phyloP scores from a whole-genome alignment of 768 basidiomycete genomes.

The Sutorius australiensis region DNA sequence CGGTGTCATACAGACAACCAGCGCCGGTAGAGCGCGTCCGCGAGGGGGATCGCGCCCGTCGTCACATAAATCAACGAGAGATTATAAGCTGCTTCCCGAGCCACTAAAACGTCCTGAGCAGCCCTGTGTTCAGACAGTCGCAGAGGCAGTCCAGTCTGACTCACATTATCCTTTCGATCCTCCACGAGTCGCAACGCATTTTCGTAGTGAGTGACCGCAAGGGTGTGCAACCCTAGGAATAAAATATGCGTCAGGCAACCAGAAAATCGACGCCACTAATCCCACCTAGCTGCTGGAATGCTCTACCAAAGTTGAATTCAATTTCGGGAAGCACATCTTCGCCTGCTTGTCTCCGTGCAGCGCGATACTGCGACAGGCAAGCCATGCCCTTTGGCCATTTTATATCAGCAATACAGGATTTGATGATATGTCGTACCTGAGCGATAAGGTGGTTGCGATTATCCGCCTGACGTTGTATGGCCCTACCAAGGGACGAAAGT shows the following conservation, averaged over 20 bases:
- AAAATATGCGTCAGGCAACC: not conserved
- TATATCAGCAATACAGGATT: not conserved
- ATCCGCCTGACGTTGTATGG: conserved; percentile 92
- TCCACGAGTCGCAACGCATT: conserved; percentile 63
- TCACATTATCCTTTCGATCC: conserved; percentile 29
- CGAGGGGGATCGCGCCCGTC: conserved; percentile 70
- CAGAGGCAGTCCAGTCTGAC: not conserved
- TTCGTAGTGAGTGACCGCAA: conserved; percentile 85
- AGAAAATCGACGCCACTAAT: not conserved
- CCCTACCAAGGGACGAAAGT: conserved; percentile 81
- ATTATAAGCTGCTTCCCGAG: conserved; percentile 39
- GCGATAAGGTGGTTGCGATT: conserved; percentile 83
- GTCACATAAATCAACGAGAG: conserved; percentile 76
- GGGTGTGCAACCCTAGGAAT: conserved; percentile 81
- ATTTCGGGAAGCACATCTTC: conserved; percentile 59
- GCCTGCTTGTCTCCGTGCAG: conserved; percentile 43
- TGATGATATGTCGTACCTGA: not conserved
- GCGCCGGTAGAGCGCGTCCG: conserved; percentile 62
- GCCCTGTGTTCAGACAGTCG: not conserved
- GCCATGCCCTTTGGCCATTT: conserved; percentile 63
- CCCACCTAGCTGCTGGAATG: conserved; percentile 21
- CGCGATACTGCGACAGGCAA: conserved; percentile 77
- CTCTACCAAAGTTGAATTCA: conserved; percentile 88
- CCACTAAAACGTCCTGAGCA: conserved; percentile 7
- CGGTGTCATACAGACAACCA: conserved; percentile 77